Conservation (phyloP, 148 eudicot genomes). For the Chenopodium berlandieri region DNA sequence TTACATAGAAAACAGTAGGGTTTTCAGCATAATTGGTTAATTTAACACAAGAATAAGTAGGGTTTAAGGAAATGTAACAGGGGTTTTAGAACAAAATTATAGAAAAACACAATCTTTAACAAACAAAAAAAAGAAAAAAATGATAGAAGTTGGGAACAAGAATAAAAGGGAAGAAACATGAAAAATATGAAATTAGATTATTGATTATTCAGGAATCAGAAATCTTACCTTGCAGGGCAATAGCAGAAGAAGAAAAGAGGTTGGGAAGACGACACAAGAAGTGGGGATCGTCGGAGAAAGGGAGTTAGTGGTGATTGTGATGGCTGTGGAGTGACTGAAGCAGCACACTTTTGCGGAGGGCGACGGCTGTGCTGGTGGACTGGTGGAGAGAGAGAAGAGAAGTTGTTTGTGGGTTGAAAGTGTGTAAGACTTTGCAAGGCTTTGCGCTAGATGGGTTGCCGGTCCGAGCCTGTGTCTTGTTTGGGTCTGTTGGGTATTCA, state of each 20-base stretch:
- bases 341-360: background rate
- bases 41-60: background rate
- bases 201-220: too few relatives aligned
- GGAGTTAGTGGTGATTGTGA: background rate
- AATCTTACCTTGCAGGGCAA: too few relatives aligned
- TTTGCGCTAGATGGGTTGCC: too few relatives aligned
- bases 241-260: too few relatives aligned
- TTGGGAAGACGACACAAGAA: too few relatives aligned
- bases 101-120: background rate
- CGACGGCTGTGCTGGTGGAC: background rate
- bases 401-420: background rate
- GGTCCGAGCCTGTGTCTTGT: too few relatives aligned
- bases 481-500: too few relatives aligned
- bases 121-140: background rate
- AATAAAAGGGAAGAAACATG: background rate
- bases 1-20: constrained; percentile 10
- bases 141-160: background rate
- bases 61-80: constrained; percentile 24
- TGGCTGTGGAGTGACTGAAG: background rate
- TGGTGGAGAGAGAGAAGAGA: background rate
- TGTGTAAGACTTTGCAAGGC: too few relatives aligned
- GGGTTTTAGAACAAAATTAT: constrained; percentile 19
- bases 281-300: too few relatives aligned
- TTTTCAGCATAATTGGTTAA: too few relatives aligned
- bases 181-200: background rate